These are phyloP conservation scores for Colletotrichum magnum DNA, from an alignment of 2,329 filamentous ascomycete genomes.

Conservation along the genomic window DNA sequence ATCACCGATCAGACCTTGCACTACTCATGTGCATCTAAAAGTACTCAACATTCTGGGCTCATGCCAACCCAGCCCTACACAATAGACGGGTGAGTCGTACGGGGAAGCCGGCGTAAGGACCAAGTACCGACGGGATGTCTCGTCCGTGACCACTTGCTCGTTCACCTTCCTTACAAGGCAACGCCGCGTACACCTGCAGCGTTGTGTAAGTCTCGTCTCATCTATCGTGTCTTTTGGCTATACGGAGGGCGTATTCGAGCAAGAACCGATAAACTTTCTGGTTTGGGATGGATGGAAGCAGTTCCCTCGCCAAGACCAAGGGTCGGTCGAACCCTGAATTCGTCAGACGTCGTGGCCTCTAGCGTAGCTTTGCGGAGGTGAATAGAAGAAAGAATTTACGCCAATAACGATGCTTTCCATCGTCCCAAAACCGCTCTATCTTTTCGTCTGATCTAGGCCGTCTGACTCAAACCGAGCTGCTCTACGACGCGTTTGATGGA, in stretches of 20 bases:
- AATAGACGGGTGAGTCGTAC: background rate
- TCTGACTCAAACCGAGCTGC: constrained; percentile 57
- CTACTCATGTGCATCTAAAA: background rate
- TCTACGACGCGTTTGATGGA: constrained; percentile 59
- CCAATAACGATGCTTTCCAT: background rate
- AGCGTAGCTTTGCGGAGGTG: background rate
- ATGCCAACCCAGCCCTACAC: constrained; percentile 2
- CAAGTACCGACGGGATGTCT: background rate
- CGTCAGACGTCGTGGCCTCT: background rate
- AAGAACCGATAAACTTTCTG: too few species aligned
- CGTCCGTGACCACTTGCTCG: background rate
- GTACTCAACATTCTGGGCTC: background rate
- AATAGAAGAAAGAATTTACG: background rate
- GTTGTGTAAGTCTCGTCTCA: too few species aligned
- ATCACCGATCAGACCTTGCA: background rate
- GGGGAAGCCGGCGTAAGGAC: too few species aligned
- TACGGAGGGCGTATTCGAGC: too few species aligned
- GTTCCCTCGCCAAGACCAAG: too few species aligned
- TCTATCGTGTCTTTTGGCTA: too few species aligned
- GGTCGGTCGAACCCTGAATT: background rate
- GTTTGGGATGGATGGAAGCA: too few species aligned
- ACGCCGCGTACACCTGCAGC: too few species aligned
- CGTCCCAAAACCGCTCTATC: background rate
- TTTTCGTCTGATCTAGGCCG: background rate
- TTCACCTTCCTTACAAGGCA: too few species aligned